Evolutionary conservation across 257 asterid species (phyloP), one percentile per base, ranked within the genome.

Genomic region (Nicotiana paniculata): DNA sequence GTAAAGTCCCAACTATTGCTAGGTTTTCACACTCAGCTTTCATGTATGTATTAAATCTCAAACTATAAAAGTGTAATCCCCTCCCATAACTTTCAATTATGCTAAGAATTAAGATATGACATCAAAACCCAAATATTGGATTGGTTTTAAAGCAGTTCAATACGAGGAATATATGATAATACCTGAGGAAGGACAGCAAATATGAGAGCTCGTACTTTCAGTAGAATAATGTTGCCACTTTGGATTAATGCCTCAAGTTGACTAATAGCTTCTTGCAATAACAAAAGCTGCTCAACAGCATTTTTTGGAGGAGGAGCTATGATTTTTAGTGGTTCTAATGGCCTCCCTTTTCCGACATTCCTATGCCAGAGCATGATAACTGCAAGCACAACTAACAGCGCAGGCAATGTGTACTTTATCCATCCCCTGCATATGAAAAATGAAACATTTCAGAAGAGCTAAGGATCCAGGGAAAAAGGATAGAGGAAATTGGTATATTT

Each of bases 131-230:
- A 57, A 57, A 21, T 69, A n/a, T 39, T 69, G 6, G 57, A 69
- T n/a, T 10, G 77, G 77, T 3, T 39, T 53, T 18, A 69, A 39
- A 43, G 59, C 35, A 43, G 58, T 43, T 70, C 9, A 65, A 48
- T 24, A 2, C 17, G 17, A 53, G 63, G 72, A 17, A 58, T 72
- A 21, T 15, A 62, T 72, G 81, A 77, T 30, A 62, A 53, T 92
- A 94, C 98, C 97, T 92, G 93, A 1, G 98, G 98, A 46, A 86
- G 90, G 67, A 84, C 92, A 80, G 93, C 92, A 84, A 87, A 92
- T 64, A 92, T 85, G 82, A 95, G 90, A 3, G 97, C 97, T 28
- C 97, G 93, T 55, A 88, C 59, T 87, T 95, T 93, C 57, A 95
- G 90, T 76, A 93, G 93, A 85, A 86, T 81, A 62, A 95, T 87